Percentiles rank a stretch among this genome's conserved stretches.
Evolutionary conservation across 2,329 filamentous ascomycete genomes (phyloP).

Genomic region (Xylaria sp.): DNA sequence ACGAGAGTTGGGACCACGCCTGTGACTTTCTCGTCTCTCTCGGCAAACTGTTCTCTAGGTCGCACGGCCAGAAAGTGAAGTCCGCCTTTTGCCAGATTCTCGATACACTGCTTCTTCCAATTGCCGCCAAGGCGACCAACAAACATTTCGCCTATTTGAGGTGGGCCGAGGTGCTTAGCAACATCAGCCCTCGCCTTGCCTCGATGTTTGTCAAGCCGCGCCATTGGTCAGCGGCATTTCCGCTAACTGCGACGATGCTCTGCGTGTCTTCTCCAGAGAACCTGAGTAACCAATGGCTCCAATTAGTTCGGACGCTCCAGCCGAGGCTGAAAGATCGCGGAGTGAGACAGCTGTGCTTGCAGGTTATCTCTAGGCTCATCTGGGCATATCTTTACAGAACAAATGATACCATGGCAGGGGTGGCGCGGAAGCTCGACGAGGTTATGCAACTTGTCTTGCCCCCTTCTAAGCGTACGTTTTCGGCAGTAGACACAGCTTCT

Average conservation of each 20-base stretch:
- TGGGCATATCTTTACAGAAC: slow-evolving; percentile 95
- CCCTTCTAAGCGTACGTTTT: slow-evolving; percentile 74
- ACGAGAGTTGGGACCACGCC: slow-evolving; percentile 79
- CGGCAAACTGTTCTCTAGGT: slow-evolving; percentile 78
- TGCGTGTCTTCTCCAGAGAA: slow-evolving; percentile 85
- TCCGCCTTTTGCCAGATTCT: slow-evolving; percentile 93
- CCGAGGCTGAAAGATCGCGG: slow-evolving; percentile 82
- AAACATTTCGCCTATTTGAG: slow-evolving; percentile 78
- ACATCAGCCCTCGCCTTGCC: slow-evolving; percentile 75
- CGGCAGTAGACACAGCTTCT: slow-evolving; percentile 81
- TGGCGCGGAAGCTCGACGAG: slow-evolving; percentile 83
- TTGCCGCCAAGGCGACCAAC: slow-evolving; percentile 77
- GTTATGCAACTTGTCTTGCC: slow-evolving; percentile 84
- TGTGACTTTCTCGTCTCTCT: slow-evolving; percentile 87
- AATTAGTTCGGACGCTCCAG: slow-evolving; percentile 76
- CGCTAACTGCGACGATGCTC: slow-evolving; percentile 81
- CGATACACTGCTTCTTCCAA: slow-evolving; percentile 81
- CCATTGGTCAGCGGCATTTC: slow-evolving; percentile 89
- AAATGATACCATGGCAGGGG: slow-evolving; percentile 68
- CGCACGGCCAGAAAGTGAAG: slow-evolving; percentile 88
- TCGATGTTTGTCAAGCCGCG: slow-evolving; percentile 90
- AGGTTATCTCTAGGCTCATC: slow-evolving; percentile 85
- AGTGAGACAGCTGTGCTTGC: slow-evolving; percentile 77
- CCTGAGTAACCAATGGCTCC: slow-evolving; percentile 85
- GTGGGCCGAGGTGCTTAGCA: slow-evolving; percentile 84